Evolutionary conservation across 805 yeast genomes (phyloP), one percentile per base, ranked within the genome.

Genomic region (Tetrapisispora iriomotensis): DNA sequence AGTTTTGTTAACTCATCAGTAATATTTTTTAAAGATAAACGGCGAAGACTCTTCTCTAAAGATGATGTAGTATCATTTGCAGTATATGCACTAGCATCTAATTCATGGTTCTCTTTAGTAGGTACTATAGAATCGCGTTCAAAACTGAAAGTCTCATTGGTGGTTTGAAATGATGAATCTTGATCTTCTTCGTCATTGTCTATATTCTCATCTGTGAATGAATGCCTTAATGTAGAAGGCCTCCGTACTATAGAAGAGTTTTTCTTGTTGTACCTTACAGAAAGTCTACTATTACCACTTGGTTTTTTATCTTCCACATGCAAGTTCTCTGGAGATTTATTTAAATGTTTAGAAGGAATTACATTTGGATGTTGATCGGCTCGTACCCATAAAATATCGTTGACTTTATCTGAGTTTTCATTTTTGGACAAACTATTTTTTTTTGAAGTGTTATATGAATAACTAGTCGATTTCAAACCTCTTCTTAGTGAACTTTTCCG

Each of bases 321-420:
- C 6, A 25, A 19, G 24, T 30, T 26, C 8, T 30, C 26, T 3
- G 30, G 20, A 17, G 31, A 8, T 7, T 29, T 24, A 15, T 25
- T 26, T 25, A 82, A 78, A 53, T 77, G 82, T 50, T 83, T 85
- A 51, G 84, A 94, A 2, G 97, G 97, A 20, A 94, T 88, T n/a
- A 90, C 73, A 51, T 83, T 90, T 1, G 97, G 97, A 58, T 92
- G 98, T 28, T 86, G 70, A 45, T 76, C 77, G 2, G 97, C 98
- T 0, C 97, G 97, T 1, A 92, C 96, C 98, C 98, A 90, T 39
- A 90, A 65, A 24, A 83, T 62, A 41, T 74, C 65, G 14, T 31
- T 22, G n/a, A 6, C 22, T 6, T 15, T 15, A 3, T 33, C 17
- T 5, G 9, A 3, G 17, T 17, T 18, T 7, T 18, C 22, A 29